Evolutionary conservation across 176 grass and related monocot species (phyloP), one percentile per base, ranked within the genome.

Genomic region (Eragrostis curvula): DNA sequence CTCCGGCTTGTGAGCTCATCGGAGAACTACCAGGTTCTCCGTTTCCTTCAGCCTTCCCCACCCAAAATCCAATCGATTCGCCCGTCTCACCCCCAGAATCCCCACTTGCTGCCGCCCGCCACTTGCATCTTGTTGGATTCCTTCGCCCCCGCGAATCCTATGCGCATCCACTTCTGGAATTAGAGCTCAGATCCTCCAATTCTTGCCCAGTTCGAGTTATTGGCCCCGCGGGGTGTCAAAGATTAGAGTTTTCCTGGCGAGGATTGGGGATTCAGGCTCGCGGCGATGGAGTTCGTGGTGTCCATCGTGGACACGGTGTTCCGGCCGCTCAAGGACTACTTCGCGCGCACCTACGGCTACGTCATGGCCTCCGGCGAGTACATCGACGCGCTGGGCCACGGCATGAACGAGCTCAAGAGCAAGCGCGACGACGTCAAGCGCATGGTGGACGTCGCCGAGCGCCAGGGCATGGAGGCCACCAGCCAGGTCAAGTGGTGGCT

Each of bases 401-500:
- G 86, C 79, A 89, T 97, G 85, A 83, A 84, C 70, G 89, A 97
- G 82, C 89, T 94, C 76, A 94, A 90, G 89, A 92, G 92, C 85
- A 94, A 89, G 94, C 81, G 89, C 56, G 92, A 97, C 79, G 92
- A 97, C 83, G 89, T 94, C 13, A 88, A 91, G 87, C 85, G 92
- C 51, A 88, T 88, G 77, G 89, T 94, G 8, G 92, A 97, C 61
- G 73, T 85, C 60, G 94, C 90, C 40, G 92, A 90, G 85, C 85
- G 94, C 52, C 89, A 92, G 66, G 94, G 94, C 30, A 84, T 94
- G 85, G 92, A 92, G 83, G 77, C 85, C 61, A 97, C 92, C 48
- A 97, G 85, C 76, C 92, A 92, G 87, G 92, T 97, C 78, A 92
- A 84, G 43, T 90, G 89, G 87, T 97, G 94, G 94, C 85, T 97